Evolutionary conservation across 192 early-diverging fungal genomes (phyloP).

Genomic region (Podila epicladia): DNA sequence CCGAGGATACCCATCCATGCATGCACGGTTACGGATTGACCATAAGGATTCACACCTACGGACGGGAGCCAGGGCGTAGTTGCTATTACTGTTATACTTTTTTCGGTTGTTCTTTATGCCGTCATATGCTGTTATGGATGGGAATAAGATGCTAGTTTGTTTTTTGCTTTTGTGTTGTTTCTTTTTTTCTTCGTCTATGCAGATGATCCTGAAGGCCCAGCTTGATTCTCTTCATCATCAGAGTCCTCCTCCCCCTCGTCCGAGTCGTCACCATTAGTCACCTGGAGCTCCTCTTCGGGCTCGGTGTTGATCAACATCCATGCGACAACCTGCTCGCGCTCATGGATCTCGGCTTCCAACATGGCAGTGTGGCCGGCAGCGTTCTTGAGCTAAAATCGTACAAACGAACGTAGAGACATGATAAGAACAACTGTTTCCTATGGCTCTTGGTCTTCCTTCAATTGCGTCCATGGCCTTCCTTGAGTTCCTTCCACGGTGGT

Average conservation of each 20-base stretch:
- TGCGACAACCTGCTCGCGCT: slow-evolving; percentile 61
- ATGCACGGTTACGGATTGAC: too few relatives aligned
- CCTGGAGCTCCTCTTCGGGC: slow-evolving; percentile 53
- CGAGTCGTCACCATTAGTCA: slow-evolving; percentile 52
- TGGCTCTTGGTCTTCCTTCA: not conserved
- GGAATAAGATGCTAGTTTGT: too few relatives aligned
- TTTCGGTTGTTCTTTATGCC: too few relatives aligned
- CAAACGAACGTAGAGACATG: not conserved
- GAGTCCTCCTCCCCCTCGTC: slow-evolving; percentile 23
- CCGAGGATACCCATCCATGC: too few relatives aligned
- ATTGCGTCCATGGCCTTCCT: not conserved
- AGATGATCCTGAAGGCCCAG: not conserved
- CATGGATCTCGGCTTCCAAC: slow-evolving; percentile 58
- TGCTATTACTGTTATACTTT: too few relatives aligned
- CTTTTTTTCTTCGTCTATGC: slow-evolving; percentile 9
- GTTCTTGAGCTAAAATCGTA: slow-evolving; percentile 56
- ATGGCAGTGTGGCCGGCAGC: slow-evolving; percentile 55
- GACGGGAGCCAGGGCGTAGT: not conserved
- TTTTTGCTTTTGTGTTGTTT: not conserved
- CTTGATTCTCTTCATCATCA: slow-evolving; percentile 20
- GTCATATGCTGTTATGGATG: too few relatives aligned
- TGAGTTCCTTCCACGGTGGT: not conserved
- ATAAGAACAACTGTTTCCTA: not conserved
- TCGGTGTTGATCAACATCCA: slow-evolving; percentile 62
- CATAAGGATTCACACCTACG: too few relatives aligned